A percentile compares a stretch with the other conserved stretches of the same genome.
Evolutionary conservation across 164 flowering plant genomes (phyloP).

Genomic region (Dillenia turbinata): DNA sequence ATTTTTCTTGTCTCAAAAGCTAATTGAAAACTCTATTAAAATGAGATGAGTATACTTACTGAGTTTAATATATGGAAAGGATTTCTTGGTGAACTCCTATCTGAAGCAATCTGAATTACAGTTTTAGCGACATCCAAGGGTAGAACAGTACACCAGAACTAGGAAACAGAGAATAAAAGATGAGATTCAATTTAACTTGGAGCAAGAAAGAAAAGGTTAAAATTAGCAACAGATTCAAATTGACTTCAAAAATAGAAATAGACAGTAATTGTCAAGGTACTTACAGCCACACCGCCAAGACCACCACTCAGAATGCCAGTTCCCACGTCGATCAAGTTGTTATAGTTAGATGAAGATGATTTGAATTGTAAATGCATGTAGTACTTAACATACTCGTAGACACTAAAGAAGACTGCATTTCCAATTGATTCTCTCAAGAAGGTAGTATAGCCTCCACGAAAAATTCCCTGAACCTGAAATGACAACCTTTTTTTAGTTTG

Average conservation of each 20-base stretch:
- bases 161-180: conserved; percentile 1
- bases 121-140: conserved; percentile 92
- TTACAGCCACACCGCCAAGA: conserved; percentile 81
- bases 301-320: conserved; percentile 87
- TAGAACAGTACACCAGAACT: conserved; percentile 84
- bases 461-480: conserved; percentile 73
- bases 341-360: conserved; percentile 31
- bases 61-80: conserved; percentile 54
- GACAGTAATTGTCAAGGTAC: conserved; percentile 18
- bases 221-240: conserved; percentile 5
- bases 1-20: no score
- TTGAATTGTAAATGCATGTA: conserved; percentile 56
- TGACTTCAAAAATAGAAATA: not conserved
- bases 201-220: conserved; percentile 1
- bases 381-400: conserved; percentile 67
- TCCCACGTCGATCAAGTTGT: conserved; percentile 59
- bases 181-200: not conserved
- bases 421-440: conserved; percentile 78
- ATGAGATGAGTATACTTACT: conserved; percentile 28
- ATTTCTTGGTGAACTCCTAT: conserved; percentile 44
- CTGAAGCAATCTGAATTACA: conserved; percentile 68
- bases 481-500: conserved; percentile 15
- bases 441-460: conserved; percentile 76
- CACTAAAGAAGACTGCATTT: conserved; percentile 70
- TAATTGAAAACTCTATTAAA: not conserved